Percentiles rank a stretch among this genome's conserved stretches.
These are phyloP conservation scores for Dovyalis caffra DNA, from an alignment of 345 rosid genomes.

Conservation along the genomic window DNA sequence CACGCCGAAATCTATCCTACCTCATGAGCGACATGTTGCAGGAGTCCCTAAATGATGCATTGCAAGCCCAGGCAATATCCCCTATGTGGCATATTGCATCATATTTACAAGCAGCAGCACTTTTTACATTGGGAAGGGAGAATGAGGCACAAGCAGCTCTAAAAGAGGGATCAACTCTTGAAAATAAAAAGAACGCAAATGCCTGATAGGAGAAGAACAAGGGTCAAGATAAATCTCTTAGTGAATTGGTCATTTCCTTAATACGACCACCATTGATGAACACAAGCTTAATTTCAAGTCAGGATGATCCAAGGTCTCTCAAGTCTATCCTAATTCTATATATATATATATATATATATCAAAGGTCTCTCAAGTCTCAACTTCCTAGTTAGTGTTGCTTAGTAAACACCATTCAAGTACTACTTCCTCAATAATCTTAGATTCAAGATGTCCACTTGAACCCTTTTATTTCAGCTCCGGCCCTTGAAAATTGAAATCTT, in stretches of 20 bases:
- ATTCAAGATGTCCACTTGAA: too few relatives aligned
- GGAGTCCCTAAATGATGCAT: constrained; percentile 74
- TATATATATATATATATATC: too few relatives aligned
- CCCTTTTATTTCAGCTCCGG: too few relatives aligned
- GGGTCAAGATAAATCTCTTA: constrained; percentile 8
- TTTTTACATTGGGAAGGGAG: constrained; percentile 58
- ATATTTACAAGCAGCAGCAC: constrained; percentile 73
- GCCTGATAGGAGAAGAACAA: constrained; percentile 9
- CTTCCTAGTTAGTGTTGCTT: background rate
- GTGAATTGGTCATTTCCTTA: constrained; percentile 8
- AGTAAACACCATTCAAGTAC: background rate
- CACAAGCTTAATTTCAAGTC: constrained; percentile 14
- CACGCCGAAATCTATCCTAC: constrained; percentile 70
- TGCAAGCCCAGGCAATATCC: constrained; percentile 68
- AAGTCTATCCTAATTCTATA: too few relatives aligned
- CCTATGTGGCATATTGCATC: constrained; percentile 79
- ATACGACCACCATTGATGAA: constrained; percentile 17
- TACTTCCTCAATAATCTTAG: background rate
- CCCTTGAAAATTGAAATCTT: too few relatives aligned
- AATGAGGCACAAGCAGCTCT: constrained; percentile 68
- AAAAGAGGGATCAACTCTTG: constrained; percentile 64
- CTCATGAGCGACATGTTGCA: constrained; percentile 67
- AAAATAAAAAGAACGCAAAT: constrained; percentile 42
- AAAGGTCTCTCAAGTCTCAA: too few relatives aligned
- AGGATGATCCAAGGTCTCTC: constrained; percentile 8